Conservation (phyloP, 225 moss, liverwort and hornwort genomes). For the Anthoceros angustus region DNA sequence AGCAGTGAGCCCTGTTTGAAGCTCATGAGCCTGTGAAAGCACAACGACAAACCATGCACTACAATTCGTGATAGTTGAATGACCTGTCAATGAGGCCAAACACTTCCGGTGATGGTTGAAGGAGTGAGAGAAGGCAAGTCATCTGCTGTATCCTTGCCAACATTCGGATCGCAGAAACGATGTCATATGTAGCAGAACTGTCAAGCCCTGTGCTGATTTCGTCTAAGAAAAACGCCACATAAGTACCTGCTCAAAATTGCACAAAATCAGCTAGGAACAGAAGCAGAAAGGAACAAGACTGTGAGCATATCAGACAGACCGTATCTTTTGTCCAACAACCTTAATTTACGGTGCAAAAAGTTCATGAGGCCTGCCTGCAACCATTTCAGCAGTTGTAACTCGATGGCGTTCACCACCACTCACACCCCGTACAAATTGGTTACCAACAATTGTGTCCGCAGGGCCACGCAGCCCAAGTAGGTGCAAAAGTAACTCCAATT, state of each 20-base stretch:
- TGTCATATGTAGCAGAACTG: conserved; percentile 80
- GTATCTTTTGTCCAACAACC: neutral
- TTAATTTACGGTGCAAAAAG: neutral
- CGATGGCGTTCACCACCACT: conserved; percentile 86
- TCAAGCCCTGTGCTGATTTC: conserved; percentile 86
- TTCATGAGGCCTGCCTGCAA: conserved; percentile 28
- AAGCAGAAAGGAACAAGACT: neutral
- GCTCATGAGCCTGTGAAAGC: neutral
- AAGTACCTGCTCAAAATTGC: conserved; percentile 37
- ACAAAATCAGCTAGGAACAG: neutral
- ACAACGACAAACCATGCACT: neutral
- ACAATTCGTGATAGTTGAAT: neutral
- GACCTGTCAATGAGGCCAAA: conserved; percentile 77
- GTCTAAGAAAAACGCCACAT: conserved; percentile 48
- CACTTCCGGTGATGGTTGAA: conserved; percentile 82
- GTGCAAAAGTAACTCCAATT: conserved; percentile 57
- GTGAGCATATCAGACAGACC: neutral
- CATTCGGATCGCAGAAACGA: conserved; percentile 63
- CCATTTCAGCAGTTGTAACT: conserved; percentile 81
- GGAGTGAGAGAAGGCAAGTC: conserved; percentile 64
- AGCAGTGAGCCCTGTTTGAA: neutral
- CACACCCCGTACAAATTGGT: conserved; percentile 41
- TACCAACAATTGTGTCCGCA: conserved; percentile 45
- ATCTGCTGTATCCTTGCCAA: conserved; percentile 58
- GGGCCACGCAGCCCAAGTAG: conserved; percentile 58